Evolutionary conservation across 148 eudicot genomes (phyloP).

Genomic region (Dianthus caryophyllus): DNA sequence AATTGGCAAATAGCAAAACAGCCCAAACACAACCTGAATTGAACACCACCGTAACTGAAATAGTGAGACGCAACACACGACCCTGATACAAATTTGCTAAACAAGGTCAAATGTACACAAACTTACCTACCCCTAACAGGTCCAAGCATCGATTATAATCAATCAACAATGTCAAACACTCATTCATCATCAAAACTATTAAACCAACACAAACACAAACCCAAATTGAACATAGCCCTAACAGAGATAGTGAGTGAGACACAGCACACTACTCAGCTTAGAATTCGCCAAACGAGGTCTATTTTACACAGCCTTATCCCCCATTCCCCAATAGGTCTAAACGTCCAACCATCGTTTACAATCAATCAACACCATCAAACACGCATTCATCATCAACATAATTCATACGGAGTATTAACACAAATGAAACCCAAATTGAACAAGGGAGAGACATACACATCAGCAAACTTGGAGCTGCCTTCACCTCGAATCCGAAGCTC

Average conservation of each 20-base stretch:
- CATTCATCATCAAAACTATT: not conserved
- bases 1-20: no score
- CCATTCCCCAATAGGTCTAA: not conserved
- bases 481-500: slow-evolving; percentile 72
- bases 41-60: no score
- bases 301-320: not conserved
- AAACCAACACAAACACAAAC: no score
- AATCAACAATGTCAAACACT: not conserved
- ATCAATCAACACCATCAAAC: not conserved
- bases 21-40: no score
- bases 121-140: no score
- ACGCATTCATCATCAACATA: not conserved
- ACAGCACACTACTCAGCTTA: not conserved
- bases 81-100: no score
- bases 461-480: slow-evolving; percentile 86
- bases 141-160: no score
- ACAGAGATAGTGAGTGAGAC: no score
- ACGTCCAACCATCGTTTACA: no score
- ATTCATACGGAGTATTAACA: not conserved
- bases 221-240: no score
- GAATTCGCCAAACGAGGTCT: not conserved
- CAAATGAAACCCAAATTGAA: not conserved
- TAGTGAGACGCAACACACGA: no score
- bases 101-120: no score
- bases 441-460: slow-evolving; percentile 54